Conservation (phyloP, 768 basidiomycete species). For the Podaxis pistillaris region DNA sequence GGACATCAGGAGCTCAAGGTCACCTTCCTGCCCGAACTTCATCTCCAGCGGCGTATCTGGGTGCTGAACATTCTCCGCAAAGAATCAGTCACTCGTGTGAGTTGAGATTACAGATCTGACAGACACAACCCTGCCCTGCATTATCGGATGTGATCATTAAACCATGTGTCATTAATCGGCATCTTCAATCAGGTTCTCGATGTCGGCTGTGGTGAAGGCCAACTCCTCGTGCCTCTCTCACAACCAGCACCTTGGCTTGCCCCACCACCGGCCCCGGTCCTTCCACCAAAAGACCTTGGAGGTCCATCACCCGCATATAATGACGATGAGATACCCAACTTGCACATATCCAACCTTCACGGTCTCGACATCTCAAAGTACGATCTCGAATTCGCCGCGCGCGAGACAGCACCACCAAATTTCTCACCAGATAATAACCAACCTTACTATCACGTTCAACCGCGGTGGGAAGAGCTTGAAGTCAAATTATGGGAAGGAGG, state of each 20-base stretch:
- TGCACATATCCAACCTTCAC: conserved; percentile 54
- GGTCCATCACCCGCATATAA: conserved; percentile 31
- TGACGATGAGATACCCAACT: conserved; percentile 49
- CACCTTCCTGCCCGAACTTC: conserved; percentile 66
- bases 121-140: background rate
- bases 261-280: conserved; percentile 36
- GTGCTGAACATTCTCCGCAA: conserved; percentile 59
- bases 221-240: conserved; percentile 64
- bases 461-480: conserved; percentile 69
- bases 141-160: background rate
- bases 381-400: conserved; percentile 55
- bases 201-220: conserved; percentile 82
- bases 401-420: conserved; percentile 42
- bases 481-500: conserved; percentile 76
- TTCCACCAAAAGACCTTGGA: conserved; percentile 24
- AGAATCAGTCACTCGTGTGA: conserved; percentile 53
- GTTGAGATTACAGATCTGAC: conserved; percentile 14
- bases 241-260: conserved; percentile 74
- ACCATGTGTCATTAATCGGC: background rate
- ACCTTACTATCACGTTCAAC: conserved; percentile 24
- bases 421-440: background rate
- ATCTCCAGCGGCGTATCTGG: conserved; percentile 71
- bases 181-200: conserved; percentile 62
- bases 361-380: conserved; percentile 65
- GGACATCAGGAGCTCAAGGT: conserved; percentile 44